These are phyloP conservation scores for Chaetomium cochliodes DNA, from an alignment of 495 filamentous ascomycete genomes.

Conservation along the genomic window DNA sequence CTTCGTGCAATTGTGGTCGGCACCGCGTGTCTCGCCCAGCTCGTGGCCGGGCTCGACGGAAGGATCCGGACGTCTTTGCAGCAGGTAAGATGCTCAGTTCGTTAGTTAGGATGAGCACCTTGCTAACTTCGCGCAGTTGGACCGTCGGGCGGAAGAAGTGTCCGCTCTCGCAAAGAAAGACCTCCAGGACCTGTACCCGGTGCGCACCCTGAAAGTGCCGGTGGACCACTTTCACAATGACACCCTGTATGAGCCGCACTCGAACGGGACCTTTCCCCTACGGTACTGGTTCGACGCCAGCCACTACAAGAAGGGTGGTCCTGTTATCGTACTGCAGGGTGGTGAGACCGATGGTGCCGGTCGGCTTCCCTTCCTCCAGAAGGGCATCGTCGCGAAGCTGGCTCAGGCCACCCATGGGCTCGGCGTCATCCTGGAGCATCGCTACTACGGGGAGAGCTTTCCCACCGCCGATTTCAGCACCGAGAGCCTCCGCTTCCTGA, in stretches of 20 bases:
- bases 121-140: conserved; percentile 15
- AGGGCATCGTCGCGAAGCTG: conserved; percentile 65
- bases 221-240: conserved; percentile 77
- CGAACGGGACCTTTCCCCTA: conserved; percentile 55
- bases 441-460: conserved; percentile 67
- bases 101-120: background rate
- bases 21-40: conserved; percentile 15
- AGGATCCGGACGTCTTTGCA: conserved; percentile 23
- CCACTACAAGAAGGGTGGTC: conserved; percentile 66
- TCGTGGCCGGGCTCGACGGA: conserved; percentile 14
- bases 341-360: conserved; percentile 60
- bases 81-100: conserved; percentile 11
- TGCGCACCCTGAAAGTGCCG: conserved; percentile 62
- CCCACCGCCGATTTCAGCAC: conserved; percentile 59
- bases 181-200: conserved; percentile 27
- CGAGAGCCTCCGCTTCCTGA: conserved; percentile 67
- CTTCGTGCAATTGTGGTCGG: conserved; percentile 20
- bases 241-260: conserved; percentile 66
- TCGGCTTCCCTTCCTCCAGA: conserved; percentile 64
- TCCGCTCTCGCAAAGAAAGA: conserved; percentile 1
- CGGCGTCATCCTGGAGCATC: conserved; percentile 73
- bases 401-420: conserved; percentile 63
- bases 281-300: conserved; percentile 73
- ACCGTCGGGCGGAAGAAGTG: conserved; percentile 2
- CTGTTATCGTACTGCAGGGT: conserved; percentile 66